phyloP scores from a whole-genome alignment of 2,329 filamentous ascomycete species.

The Alternaria sp. region DNA sequence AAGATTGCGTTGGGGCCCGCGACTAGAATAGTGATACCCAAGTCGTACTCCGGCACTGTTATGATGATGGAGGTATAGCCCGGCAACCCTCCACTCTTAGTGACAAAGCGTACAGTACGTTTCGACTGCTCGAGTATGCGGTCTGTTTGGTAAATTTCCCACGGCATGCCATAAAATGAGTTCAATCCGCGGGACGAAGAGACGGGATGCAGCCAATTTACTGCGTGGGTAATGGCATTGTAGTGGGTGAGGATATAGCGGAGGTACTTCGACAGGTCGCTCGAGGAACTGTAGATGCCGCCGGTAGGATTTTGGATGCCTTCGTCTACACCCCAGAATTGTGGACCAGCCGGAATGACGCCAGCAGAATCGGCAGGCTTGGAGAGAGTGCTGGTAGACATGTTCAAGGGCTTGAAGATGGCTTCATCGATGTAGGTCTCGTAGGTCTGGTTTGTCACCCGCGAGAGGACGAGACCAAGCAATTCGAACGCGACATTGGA shows the following conservation, averaged over 20 bases:
- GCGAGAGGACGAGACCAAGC: slow-evolving; percentile 50
- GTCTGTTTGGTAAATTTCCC: slow-evolving; percentile 55
- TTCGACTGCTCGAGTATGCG: slow-evolving; percentile 45
- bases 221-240: slow-evolving; percentile 49
- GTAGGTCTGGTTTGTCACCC: slow-evolving; percentile 47
- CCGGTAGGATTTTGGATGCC: slow-evolving; percentile 54
- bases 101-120: slow-evolving; percentile 53
- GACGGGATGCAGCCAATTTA: slow-evolving; percentile 54
- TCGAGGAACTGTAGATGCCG: slow-evolving; percentile 52
- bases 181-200: slow-evolving; percentile 46
- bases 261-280: slow-evolving; percentile 53
- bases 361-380: slow-evolving; percentile 44
- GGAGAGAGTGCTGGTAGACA: slow-evolving; percentile 38
- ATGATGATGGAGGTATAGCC: slow-evolving; percentile 52
- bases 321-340: slow-evolving; percentile 52
- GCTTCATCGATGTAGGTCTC: slow-evolving; percentile 47
- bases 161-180: slow-evolving; percentile 56
- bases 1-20: slow-evolving; percentile 27
- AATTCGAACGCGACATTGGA: slow-evolving; percentile 52
- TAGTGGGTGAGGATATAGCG: slow-evolving; percentile 52
- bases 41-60: slow-evolving; percentile 52
- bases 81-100: slow-evolving; percentile 54
- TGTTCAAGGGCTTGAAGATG: slow-evolving; percentile 49
- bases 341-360: slow-evolving; percentile 45
- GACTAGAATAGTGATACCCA: slow-evolving; percentile 53